These are phyloP conservation scores for Clarkia xantiana DNA, from an alignment of 345 rosid genomes.

Conservation along the genomic window DNA sequence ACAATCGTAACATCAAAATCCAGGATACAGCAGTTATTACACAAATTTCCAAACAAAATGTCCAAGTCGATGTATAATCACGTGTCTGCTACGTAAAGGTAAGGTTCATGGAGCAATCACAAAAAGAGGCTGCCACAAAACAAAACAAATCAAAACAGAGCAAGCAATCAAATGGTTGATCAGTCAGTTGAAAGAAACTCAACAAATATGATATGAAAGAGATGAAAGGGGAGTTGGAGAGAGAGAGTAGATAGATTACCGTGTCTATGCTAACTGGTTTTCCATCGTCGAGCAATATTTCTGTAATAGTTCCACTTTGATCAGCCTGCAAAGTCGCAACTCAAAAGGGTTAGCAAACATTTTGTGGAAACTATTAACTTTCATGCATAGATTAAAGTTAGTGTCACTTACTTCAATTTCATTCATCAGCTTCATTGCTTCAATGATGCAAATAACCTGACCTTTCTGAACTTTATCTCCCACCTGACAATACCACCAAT, in stretches of 20 bases:
- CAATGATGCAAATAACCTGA: constrained; percentile 70
- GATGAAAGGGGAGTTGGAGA: constrained; percentile 5
- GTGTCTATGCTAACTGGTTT: constrained; percentile 57
- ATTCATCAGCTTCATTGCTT: constrained; percentile 95
- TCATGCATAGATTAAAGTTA: too few relatives aligned
- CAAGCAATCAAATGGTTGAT: constrained; percentile 2
- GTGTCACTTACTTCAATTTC: constrained; percentile 64
- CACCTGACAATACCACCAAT: constrained; percentile 23
- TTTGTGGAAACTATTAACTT: not conserved
- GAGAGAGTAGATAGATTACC: constrained; percentile 16
- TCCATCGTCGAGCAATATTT: constrained; percentile 60
- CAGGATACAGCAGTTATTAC: too few relatives aligned
- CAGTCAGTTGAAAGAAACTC: not conserved
- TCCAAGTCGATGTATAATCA: not conserved
- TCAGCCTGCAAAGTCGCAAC: constrained; percentile 37
- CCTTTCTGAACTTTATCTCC: constrained; percentile 97
- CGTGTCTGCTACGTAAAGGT: not conserved
- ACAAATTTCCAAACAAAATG: not conserved
- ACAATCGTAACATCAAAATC: too few relatives aligned
- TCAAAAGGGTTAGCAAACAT: not conserved
- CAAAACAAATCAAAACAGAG: too few relatives aligned
- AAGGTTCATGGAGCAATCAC: constrained; percentile 37
- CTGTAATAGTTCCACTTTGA: constrained; percentile 63
- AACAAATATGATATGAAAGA: too few relatives aligned
- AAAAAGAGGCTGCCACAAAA: constrained; percentile 58